These are phyloP conservation scores for Mycena haematopus DNA, from an alignment of 768 basidiomycete species.

Conservation along the genomic window DNA sequence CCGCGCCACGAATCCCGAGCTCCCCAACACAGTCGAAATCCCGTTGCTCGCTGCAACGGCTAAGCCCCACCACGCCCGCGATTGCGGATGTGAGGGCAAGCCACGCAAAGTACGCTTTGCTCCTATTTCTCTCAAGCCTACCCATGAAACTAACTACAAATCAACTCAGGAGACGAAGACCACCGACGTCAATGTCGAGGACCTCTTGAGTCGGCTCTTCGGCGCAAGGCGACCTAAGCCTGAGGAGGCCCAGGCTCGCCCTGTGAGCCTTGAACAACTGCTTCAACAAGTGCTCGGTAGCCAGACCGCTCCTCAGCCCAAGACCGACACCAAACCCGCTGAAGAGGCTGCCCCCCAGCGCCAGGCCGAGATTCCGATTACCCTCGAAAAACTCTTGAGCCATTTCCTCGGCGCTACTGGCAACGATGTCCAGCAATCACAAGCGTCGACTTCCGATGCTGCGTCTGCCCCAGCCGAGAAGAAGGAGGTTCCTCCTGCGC, in stretches of 20 bases:
- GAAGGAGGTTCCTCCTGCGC: background rate
- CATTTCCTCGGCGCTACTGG: constrained; percentile 24
- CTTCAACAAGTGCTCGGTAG: constrained; percentile 10
- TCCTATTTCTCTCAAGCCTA: too few relatives aligned
- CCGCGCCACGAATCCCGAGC: background rate
- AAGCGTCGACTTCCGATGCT: constrained; percentile 1
- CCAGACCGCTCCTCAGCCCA: background rate
- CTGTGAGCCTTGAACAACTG: constrained; percentile 1
- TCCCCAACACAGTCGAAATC: constrained; percentile 3
- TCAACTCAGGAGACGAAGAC: background rate
- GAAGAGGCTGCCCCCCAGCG: background rate
- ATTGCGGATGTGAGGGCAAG: too few relatives aligned
- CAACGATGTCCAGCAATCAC: constrained; percentile 8
- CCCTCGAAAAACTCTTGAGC: constrained; percentile 23
- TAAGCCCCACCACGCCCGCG: background rate
- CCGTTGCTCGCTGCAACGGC: background rate
- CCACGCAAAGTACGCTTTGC: too few relatives aligned
- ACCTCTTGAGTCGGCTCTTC: constrained; percentile 11
- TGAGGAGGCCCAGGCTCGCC: background rate
- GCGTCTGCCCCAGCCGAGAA: background rate
- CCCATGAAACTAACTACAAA: too few relatives aligned
- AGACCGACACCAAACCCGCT: background rate
- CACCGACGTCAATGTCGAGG: background rate
- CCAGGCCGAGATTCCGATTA: constrained; percentile 12
- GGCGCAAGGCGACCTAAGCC: constrained; percentile 3